Conservation (phyloP, 2,329 filamentous ascomycete species). For the Clonostachys rosea region DNA sequence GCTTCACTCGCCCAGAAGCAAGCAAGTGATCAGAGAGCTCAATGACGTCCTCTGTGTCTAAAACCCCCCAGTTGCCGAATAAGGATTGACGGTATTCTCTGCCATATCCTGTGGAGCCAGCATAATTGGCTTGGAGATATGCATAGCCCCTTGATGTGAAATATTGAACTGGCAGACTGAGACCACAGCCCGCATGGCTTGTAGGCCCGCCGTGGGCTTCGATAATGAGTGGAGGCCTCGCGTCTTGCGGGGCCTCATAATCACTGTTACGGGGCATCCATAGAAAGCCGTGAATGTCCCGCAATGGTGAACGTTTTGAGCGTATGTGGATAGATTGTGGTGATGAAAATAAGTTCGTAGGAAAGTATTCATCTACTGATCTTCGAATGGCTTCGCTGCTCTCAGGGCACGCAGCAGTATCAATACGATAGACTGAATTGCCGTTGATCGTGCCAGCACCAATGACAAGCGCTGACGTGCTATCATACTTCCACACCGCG, state of each 20-base stretch:
- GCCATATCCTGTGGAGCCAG: slow-evolving; percentile 46
- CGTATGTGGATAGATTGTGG: slow-evolving; percentile 26
- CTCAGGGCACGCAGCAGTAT: slow-evolving; percentile 11
- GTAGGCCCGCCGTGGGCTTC: slow-evolving; percentile 48
- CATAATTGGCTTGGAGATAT: slow-evolving; percentile 44
- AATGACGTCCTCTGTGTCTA: slow-evolving; percentile 44
- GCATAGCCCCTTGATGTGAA: slow-evolving; percentile 50
- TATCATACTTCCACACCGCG: not conserved
- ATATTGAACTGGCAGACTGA: slow-evolving; percentile 41
- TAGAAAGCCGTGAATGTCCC: slow-evolving; percentile 38
- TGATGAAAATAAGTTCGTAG: slow-evolving; percentile 22
- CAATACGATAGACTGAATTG: slow-evolving; percentile 22
- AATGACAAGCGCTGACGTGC: slow-evolving; percentile 5
- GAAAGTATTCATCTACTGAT: slow-evolving; percentile 23
- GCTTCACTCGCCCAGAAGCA: slow-evolving; percentile 24
- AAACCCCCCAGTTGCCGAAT: slow-evolving; percentile 42
- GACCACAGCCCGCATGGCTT: slow-evolving; percentile 29
- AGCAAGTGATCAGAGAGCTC: slow-evolving; percentile 38
- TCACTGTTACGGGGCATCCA: slow-evolving; percentile 42
- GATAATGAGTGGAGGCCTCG: slow-evolving; percentile 42
- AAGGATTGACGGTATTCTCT: slow-evolving; percentile 42
- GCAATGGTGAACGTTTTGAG: slow-evolving; percentile 15
- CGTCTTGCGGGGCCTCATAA: slow-evolving; percentile 25
- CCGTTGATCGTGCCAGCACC: slow-evolving; percentile 26
- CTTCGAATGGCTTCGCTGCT: slow-evolving; percentile 20